These are phyloP conservation scores for Ogataea henricii DNA, from an alignment of 805 yeast species.

Conservation along the genomic window DNA sequence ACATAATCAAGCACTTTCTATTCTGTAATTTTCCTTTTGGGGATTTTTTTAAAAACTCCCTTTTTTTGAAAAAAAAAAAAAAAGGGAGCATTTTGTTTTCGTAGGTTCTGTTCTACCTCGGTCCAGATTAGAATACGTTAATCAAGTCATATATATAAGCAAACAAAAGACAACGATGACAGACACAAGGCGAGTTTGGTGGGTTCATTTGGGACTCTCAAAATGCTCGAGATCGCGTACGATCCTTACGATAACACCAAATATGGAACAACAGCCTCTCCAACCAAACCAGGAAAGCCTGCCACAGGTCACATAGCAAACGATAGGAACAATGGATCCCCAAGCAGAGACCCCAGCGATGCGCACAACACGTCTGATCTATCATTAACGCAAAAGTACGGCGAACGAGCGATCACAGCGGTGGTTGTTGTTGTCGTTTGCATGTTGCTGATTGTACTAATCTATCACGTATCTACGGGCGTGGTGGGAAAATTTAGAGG, in stretches of 20 bases:
- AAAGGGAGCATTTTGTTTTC: background rate
- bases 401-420: background rate
- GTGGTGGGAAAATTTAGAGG: background rate
- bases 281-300: too few species aligned
- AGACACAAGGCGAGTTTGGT: background rate
- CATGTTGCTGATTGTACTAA: constrained; percentile 11
- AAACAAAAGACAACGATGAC: background rate
- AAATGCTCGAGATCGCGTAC: constrained; percentile 2
- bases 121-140: background rate
- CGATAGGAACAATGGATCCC: background rate
- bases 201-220: background rate
- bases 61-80: too few species aligned
- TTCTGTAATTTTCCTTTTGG: too few species aligned
- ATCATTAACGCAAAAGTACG: background rate
- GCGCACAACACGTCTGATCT: background rate
- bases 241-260: constrained; percentile 3
- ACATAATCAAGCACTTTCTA: too few species aligned
- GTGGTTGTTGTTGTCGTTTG: constrained; percentile 9
- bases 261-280: background rate
- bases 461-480: constrained; percentile 10
- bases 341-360: background rate
- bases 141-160: background rate
- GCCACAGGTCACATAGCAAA: background rate
- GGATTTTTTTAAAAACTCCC: background rate
- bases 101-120: background rate